These are phyloP conservation scores for Polygonum maritimum DNA, from an alignment of 148 eudicot species.

Conservation along the genomic window DNA sequence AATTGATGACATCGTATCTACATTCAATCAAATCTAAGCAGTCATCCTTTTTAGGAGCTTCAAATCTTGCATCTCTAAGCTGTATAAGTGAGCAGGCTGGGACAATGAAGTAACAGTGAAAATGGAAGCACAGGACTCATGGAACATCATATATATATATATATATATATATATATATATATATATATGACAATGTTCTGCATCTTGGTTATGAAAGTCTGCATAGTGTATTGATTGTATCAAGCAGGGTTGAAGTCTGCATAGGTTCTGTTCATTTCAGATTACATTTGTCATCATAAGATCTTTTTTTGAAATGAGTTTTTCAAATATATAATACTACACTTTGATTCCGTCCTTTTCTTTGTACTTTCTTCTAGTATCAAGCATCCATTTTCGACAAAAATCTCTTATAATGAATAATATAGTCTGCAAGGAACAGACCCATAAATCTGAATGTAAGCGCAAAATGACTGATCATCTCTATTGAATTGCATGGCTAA, in stretches of 20 bases:
- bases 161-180: no score
- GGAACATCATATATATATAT: neutral
- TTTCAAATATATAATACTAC: no score
- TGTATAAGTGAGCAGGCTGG: neutral
- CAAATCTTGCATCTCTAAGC: neutral
- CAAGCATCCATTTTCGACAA: no score
- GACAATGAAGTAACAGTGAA: neutral
- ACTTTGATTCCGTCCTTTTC: no score
- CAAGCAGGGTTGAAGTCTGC: no score
- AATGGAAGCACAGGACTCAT: neutral
- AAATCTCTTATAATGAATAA: no score
- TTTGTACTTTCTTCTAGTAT: no score
- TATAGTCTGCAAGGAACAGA: no score
- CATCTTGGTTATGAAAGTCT: neutral
- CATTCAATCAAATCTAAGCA: neutral
- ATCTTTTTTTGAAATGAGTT: no score
- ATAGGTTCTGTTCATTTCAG: no score
- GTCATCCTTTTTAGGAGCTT: neutral
- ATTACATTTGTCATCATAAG: no score
- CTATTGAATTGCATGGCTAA: neutral
- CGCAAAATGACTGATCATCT: neutral
- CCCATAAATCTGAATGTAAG: neutral
- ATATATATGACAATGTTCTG: neutral
- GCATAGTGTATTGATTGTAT: neutral
- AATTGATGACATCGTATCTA: neutral